Evolutionary conservation across 2,329 filamentous ascomycete species (phyloP), one percentile per base, ranked within the genome.

Genomic region (Clarireedia paspali): DNA sequence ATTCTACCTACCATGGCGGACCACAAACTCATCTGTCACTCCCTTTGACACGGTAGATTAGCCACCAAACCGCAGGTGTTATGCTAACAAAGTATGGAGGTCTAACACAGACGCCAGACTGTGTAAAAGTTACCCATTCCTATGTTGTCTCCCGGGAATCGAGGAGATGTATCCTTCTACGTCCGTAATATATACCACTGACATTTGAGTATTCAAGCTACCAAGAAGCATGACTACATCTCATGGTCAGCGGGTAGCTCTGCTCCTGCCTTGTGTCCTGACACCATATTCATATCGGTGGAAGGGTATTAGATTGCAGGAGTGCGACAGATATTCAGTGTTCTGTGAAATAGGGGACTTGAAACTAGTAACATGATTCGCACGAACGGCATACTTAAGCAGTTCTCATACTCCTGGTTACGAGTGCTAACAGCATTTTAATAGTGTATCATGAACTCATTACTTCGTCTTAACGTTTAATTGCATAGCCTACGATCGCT

Each of bases 191-290:
- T 63, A 53, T 63, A 48, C 50, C 59, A 53, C 20, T 26, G 55
- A 40, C 42, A 55, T 62, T 63, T 65, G 62, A 62, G 63, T 58
- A 59, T 50, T 38, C 56, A 56, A 53, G 48, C 53, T 52, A 64
- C 40, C 66, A 24, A 48, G 42, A 59, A 47, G 42, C 36, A 55
- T 42, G 64, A 69, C 70, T 68, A 69, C 67, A 42, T 42, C 70
- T 72, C 68, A 72, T 71, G 56, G 54, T 57, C 59, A 59, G 61
- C 57, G 62, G 73, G 70, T 77, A 67, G 55, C 60, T 87, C 68
- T 88, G 71, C 83, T 86, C 83, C 80, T 74, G 78, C 80, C 77
- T 83, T 86, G 82, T 87, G 85, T 86, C 83, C 82, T 82, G 72
- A 70, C 73, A 74, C 77, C 76, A 78, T 84, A 72, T 60, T 70